phyloP scores from a whole-genome alignment of 192 early-diverging fungal species.

The Coemansia sp. region DNA sequence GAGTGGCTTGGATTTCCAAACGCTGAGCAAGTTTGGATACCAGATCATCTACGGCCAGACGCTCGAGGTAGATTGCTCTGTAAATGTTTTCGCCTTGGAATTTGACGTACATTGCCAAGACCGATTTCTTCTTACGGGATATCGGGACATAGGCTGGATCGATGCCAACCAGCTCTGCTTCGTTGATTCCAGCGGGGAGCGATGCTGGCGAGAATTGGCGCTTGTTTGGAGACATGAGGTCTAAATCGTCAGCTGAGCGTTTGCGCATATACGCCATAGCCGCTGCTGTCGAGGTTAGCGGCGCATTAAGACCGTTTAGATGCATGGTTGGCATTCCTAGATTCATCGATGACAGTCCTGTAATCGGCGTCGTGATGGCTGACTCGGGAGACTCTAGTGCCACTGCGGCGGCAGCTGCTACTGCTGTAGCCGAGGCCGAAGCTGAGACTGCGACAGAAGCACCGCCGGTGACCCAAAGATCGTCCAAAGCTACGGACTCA shows the following conservation, averaged over 20 bases:
- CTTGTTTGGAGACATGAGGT: conserved; percentile 36
- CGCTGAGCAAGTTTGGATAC: conserved; percentile 55
- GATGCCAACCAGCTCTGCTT: conserved; percentile 45
- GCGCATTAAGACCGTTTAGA: conserved; percentile 24
- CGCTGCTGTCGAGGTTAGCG: conserved; percentile 15
- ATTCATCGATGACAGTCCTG: conserved; percentile 35
- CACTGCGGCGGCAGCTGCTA: conserved; percentile 10
- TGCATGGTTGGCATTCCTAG: conserved; percentile 40
- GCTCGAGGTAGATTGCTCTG: conserved; percentile 67
- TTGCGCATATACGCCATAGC: conserved; percentile 44
- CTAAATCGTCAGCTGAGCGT: conserved; percentile 38
- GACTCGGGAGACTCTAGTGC: conserved; percentile 25
- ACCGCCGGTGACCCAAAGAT: conserved; percentile 31
- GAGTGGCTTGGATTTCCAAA: conserved; percentile 51
- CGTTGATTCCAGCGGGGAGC: conserved; percentile 17
- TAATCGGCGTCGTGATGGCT: conserved; percentile 13
- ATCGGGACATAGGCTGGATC: conserved; percentile 68
- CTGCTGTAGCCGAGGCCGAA: conserved; percentile 1
- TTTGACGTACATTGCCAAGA: conserved; percentile 59
- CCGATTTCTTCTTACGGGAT: conserved; percentile 32
- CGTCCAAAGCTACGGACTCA: conserved; percentile 44
- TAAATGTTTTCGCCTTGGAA: conserved; percentile 59
- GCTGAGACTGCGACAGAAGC: conserved; percentile 4
- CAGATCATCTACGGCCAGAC: conserved; percentile 56
- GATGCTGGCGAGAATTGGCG: conserved; percentile 45